These are phyloP conservation scores for Trametes coccinea DNA, from an alignment of 768 basidiomycete species.

Conservation along the genomic window DNA sequence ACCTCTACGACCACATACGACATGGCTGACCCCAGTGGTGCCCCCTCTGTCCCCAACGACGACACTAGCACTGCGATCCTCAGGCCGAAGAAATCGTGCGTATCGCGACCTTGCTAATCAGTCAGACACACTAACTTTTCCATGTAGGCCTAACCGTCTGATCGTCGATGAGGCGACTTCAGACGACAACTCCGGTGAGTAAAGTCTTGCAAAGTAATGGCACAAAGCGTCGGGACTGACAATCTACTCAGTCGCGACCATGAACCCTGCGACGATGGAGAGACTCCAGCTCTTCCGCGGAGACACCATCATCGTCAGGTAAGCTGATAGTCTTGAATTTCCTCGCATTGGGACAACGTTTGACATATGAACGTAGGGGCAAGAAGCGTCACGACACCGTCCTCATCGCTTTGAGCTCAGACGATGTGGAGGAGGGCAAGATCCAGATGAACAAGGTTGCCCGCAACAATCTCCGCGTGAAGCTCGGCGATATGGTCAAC, in stretches of 20 bases:
- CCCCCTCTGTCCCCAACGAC: constrained; percentile 80
- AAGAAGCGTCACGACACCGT: constrained; percentile 99
- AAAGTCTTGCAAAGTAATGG: neutral
- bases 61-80: constrained; percentile 95
- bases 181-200: constrained; percentile 93
- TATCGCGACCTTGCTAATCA: constrained; percentile 28
- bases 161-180: constrained; percentile 93
- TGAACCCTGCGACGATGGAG: constrained; percentile 98
- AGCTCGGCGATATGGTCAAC: constrained; percentile 93
- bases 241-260: constrained; percentile 72
- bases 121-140: constrained; percentile 21
- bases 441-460: constrained; percentile 99
- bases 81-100: constrained; percentile 96
- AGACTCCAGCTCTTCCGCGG: constrained; percentile 90
- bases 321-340: constrained; percentile 23
- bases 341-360: neutral
- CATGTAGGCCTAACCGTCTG: constrained; percentile 86
- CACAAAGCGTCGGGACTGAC: constrained; percentile 1
- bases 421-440: constrained; percentile 97
- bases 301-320: constrained; percentile 95
- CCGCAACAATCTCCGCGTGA: constrained; percentile 97
- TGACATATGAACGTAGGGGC: constrained; percentile 52
- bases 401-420: constrained; percentile 92
- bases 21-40: constrained; percentile 68
- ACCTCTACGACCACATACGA: constrained; percentile 24